These are phyloP conservation scores for Rhododendron vialii DNA, from an alignment of 148 eudicot genomes.

Conservation along the genomic window DNA sequence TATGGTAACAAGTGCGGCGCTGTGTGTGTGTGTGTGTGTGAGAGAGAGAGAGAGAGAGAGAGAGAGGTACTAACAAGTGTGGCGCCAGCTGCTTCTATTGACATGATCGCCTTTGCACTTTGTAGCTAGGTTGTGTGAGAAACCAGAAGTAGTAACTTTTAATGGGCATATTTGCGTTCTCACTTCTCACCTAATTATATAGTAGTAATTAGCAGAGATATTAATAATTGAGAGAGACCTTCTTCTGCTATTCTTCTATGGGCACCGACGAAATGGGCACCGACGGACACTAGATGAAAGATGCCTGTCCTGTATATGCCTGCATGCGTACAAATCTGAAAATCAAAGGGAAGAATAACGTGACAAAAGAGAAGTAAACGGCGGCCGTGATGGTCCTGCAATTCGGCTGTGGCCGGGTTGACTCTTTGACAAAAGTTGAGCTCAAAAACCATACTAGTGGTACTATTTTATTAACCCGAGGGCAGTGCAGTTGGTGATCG, in stretches of 20 bases:
- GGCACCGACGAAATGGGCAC: no score
- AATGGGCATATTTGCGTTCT: not conserved
- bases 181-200: not conserved
- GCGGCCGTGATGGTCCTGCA: constrained; percentile 3
- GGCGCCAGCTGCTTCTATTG: not conserved
- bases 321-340: not conserved
- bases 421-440: not conserved
- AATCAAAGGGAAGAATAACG: not conserved
- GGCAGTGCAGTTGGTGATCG: no score
- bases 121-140: not conserved
- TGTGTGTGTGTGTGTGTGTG: not conserved
- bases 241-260: no score
- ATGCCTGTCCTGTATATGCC: not conserved
- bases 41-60: not conserved
- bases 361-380: not conserved
- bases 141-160: not conserved
- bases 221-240: no score
- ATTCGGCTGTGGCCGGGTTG: constrained; percentile 8
- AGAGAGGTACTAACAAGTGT: not conserved
- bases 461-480: no score
- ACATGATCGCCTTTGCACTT: not conserved
- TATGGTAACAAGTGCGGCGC: no score
- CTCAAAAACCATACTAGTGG: no score
- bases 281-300: not conserved
- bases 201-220: no score